Evolutionary conservation across 345 rosid species (phyloP).

Genomic region (Heritiera fomes): DNA sequence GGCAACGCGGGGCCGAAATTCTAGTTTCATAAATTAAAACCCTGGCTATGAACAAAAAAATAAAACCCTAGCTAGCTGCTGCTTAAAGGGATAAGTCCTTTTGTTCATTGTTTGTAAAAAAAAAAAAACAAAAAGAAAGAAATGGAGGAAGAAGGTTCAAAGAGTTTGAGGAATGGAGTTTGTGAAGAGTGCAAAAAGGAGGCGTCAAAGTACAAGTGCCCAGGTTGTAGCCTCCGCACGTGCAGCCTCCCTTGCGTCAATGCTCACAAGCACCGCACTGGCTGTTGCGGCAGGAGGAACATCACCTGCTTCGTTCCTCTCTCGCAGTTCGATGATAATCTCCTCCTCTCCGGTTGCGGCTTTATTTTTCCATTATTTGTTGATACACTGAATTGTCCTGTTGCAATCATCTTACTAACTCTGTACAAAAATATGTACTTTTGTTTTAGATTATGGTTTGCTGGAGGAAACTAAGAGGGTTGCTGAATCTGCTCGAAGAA

Average conservation of each 20-base stretch:
- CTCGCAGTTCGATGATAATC: conserved; percentile 62
- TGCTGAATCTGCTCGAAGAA: conserved; percentile 70
- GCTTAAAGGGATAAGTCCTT: too few relatives aligned
- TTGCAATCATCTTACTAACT: not conserved
- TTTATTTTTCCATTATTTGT: not conserved
- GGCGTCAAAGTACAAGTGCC: conserved; percentile 76
- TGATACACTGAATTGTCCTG: not conserved
- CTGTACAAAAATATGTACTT: not conserved
- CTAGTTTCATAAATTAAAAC: too few relatives aligned
- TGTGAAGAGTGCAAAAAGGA: conserved; percentile 71
- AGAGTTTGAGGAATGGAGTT: not conserved
- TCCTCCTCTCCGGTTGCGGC: conserved; percentile 68
- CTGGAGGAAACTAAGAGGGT: conserved; percentile 84
- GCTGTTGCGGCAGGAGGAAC: conserved; percentile 69
- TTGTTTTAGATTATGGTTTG: conserved; percentile 61
- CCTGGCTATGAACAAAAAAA: too few relatives aligned
- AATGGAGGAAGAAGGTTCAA: too few relatives aligned
- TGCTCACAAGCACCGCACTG: conserved; percentile 76
- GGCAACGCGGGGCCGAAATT: too few relatives aligned
- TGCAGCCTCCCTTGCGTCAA: conserved; percentile 82
- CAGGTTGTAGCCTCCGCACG: conserved; percentile 75
- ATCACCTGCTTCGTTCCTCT: conserved; percentile 56
- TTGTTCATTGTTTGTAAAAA: too few relatives aligned
- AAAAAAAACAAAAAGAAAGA: too few relatives aligned
- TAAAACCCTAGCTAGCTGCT: too few relatives aligned